These are phyloP conservation scores for Fusarium agapanthi DNA, from an alignment of 2,329 filamentous ascomycete genomes.

Conservation along the genomic window DNA sequence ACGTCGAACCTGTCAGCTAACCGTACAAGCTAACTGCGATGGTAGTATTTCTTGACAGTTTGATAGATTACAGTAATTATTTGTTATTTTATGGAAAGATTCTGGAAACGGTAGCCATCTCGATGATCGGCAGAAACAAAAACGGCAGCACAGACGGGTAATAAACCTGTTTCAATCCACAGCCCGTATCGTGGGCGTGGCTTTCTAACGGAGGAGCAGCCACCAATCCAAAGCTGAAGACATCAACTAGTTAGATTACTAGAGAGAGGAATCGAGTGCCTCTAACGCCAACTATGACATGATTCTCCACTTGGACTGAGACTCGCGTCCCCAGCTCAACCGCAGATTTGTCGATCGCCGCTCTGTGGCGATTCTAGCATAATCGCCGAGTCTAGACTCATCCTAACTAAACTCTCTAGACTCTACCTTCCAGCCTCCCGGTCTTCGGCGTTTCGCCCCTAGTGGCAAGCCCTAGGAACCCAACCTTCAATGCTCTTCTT, in stretches of 20 bases:
- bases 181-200: neutral
- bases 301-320: constrained; percentile 2
- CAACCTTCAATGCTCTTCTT: neutral
- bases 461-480: neutral
- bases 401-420: neutral
- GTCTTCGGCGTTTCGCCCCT: constrained; percentile 5
- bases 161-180: neutral
- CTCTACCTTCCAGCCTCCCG: neutral
- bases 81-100: neutral
- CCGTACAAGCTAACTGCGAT: too few species aligned
- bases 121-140: neutral
- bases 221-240: neutral
- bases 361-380: neutral
- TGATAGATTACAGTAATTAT: neutral
- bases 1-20: neutral
- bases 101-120: neutral
- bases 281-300: neutral
- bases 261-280: neutral
- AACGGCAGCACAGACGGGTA: neutral
- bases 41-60: neutral
- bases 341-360: constrained; percentile 1
- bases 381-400: constrained; percentile 24
- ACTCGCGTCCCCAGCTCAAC: neutral
- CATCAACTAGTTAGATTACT: too few species aligned
- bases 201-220: neutral